Evolutionary conservation across 1,284 basidiomycete genomes (phyloP).

Genomic region (Cutaneotrichosporon sp.): DNA sequence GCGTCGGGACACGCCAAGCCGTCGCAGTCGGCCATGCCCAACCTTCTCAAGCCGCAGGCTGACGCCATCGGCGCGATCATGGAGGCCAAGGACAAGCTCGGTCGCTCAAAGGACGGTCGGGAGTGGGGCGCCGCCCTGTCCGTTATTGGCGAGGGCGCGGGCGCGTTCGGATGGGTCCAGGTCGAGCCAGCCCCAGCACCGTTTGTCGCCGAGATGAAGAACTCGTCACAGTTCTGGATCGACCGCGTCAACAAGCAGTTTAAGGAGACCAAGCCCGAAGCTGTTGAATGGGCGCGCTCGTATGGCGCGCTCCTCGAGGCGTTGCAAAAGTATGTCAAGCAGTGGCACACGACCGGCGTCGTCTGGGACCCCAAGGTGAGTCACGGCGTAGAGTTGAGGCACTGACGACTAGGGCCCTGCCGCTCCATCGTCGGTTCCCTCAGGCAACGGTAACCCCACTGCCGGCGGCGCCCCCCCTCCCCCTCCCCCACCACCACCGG

Average conservation of each 20-base stretch:
- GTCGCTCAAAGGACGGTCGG: slow-evolving; percentile 61
- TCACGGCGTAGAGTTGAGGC: too few relatives aligned
- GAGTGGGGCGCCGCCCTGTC: slow-evolving; percentile 79
- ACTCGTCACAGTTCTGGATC: slow-evolving; percentile 82
- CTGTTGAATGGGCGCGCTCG: slow-evolving; percentile 79
- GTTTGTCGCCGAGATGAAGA: slow-evolving; percentile 78
- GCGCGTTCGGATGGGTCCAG: slow-evolving; percentile 88
- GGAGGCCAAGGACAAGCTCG: slow-evolving; percentile 73
- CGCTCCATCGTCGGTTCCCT: slow-evolving; percentile 11
- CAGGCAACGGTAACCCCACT: neutral
- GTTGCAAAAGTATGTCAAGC: slow-evolving; percentile 74
- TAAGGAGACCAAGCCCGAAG: slow-evolving; percentile 85
- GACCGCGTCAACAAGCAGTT: slow-evolving; percentile 88
- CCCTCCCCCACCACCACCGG: slow-evolving; percentile 52
- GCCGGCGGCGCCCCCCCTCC: slow-evolving; percentile 4
- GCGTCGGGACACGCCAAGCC: slow-evolving; percentile 77
- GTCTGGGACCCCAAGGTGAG: slow-evolving; percentile 79
- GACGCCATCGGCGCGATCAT: slow-evolving; percentile 68
- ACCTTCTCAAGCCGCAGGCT: slow-evolving; percentile 66
- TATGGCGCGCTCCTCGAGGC: slow-evolving; percentile 71
- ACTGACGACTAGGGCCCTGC: slow-evolving; percentile 8
- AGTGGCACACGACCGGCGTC: slow-evolving; percentile 82
- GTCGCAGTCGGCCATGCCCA: slow-evolving; percentile 50
- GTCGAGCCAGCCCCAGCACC: slow-evolving; percentile 63
- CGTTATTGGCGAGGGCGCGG: slow-evolving; percentile 73